Conservation (phyloP, 2,329 filamentous ascomycete species). For the Paracamarosporium sp. region DNA sequence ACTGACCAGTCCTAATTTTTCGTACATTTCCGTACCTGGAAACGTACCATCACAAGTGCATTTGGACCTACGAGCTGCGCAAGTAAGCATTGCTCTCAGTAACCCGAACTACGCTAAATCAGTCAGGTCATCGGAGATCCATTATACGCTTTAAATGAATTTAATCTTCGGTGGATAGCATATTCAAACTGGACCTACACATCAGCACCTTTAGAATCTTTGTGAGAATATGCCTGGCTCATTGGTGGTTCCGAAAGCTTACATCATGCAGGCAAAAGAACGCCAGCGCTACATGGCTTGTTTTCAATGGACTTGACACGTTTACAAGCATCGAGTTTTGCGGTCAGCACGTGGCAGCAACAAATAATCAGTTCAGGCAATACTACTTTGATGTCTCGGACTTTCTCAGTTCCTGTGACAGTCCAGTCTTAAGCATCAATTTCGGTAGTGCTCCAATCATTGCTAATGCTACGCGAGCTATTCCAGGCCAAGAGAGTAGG, state of each 20-base stretch:
- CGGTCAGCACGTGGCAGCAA: conserved; percentile 60
- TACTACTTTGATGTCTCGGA: conserved; percentile 65
- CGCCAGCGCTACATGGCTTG: conserved; percentile 57
- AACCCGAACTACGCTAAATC: background rate
- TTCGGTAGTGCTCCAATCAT: conserved; percentile 65
- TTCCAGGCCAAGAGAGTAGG: conserved; percentile 56
- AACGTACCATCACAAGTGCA: conserved; percentile 65
- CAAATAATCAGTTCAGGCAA: conserved; percentile 69
- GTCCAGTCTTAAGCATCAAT: conserved; percentile 56
- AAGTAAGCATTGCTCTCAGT: conserved; percentile 5
- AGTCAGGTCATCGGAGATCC: conserved; percentile 58
- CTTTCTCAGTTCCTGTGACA: conserved; percentile 52
- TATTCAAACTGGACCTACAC: conserved; percentile 68
- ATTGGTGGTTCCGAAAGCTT: background rate
- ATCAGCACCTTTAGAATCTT: conserved; percentile 49
- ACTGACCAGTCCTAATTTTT: conserved; percentile 53
- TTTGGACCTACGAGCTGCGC: conserved; percentile 61
- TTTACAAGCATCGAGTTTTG: conserved; percentile 65
- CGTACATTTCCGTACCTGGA: conserved; percentile 60
- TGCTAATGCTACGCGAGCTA: conserved; percentile 58
- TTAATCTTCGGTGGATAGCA: conserved; percentile 66
- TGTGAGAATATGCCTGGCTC: conserved; percentile 13
- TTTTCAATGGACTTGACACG: conserved; percentile 69
- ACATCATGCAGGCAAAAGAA: conserved; percentile 25
- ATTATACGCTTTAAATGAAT: conserved; percentile 66